Percentiles rank a stretch among this genome's conserved stretches.
Conservation (phyloP, 176 grass and related monocot genomes). For the Secale cereale region DNA sequence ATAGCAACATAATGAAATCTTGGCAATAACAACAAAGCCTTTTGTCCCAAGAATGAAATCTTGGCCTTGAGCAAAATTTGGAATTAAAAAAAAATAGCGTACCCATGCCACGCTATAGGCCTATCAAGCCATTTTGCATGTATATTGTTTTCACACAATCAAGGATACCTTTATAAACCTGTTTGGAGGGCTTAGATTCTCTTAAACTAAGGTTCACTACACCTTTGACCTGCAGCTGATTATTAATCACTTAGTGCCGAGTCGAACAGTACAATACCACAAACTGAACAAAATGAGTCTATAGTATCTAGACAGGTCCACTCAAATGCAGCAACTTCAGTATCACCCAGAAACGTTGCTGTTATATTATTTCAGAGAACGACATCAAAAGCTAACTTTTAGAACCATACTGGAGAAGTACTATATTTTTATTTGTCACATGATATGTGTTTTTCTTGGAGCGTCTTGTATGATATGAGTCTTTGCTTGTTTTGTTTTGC, state of each 20-base stretch:
- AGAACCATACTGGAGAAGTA: conserved; percentile 3
- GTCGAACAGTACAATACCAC: background rate
- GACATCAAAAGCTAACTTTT: background rate
- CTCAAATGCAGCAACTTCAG: background rate
- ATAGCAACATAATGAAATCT: background rate
- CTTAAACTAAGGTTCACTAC: conserved; percentile 39
- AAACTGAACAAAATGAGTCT: background rate
- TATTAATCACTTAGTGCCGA: conserved; percentile 17
- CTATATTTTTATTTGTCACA: too few species aligned
- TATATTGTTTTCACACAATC: conserved; percentile 85
- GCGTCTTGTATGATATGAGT: too few species aligned
- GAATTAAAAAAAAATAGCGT: too few species aligned
- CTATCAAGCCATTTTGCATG: conserved; percentile 79
- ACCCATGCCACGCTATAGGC: conserved; percentile 89
- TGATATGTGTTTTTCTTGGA: too few species aligned
- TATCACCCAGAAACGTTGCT: background rate
- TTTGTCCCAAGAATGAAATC: background rate
- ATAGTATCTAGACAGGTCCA: background rate
- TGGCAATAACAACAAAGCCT: background rate
- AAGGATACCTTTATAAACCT: conserved; percentile 82
- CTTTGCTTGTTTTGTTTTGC: too few species aligned
- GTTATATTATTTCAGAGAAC: conserved; percentile 2
- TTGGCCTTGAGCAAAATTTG: too few species aligned
- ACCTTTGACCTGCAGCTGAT: conserved; percentile 60
- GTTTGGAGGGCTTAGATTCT: conserved; percentile 47